Conservation (phyloP, 371 early-diverging fungal genomes). For the Apophysomyces ossiformis region DNA sequence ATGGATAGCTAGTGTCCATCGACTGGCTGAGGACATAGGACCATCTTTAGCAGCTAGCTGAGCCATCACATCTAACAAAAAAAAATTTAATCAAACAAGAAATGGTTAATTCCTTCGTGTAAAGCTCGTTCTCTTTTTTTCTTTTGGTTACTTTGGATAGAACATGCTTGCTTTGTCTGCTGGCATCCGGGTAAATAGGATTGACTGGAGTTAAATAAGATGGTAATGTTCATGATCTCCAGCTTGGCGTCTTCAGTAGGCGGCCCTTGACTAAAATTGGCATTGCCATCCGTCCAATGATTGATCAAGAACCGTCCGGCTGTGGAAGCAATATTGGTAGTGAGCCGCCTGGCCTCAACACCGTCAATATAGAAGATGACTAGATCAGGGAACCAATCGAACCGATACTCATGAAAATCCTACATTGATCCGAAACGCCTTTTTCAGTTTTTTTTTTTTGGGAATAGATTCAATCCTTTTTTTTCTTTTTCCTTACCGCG, state of each 20-base stretch:
- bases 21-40: neutral
- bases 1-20: too few relatives aligned
- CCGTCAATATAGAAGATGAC: slow-evolving; percentile 36
- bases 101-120: neutral
- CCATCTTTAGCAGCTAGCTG: neutral
- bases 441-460: slow-evolving; percentile 8
- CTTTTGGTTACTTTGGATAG: neutral
- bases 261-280: slow-evolving; percentile 38
- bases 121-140: neutral
- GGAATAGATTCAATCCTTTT: slow-evolving; percentile 23
- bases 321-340: slow-evolving; percentile 29
- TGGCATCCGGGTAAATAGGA: slow-evolving; percentile 11
- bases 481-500: slow-evolving; percentile 13
- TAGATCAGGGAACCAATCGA: slow-evolving; percentile 37
- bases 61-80: neutral
- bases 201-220: slow-evolving; percentile 26
- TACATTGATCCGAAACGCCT: too few relatives aligned
- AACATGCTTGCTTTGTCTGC: slow-evolving; percentile 15
- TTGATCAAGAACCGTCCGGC: slow-evolving; percentile 35
- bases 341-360: slow-evolving; percentile 18
- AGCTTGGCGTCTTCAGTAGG: slow-evolving; percentile 23
- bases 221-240: slow-evolving; percentile 26
- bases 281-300: slow-evolving; percentile 44
- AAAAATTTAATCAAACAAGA: too few relatives aligned
- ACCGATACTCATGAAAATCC: slow-evolving; percentile 42